Conservation (phyloP, 1,284 basidiomycete species). For the Heterobasidion parviporum region DNA sequence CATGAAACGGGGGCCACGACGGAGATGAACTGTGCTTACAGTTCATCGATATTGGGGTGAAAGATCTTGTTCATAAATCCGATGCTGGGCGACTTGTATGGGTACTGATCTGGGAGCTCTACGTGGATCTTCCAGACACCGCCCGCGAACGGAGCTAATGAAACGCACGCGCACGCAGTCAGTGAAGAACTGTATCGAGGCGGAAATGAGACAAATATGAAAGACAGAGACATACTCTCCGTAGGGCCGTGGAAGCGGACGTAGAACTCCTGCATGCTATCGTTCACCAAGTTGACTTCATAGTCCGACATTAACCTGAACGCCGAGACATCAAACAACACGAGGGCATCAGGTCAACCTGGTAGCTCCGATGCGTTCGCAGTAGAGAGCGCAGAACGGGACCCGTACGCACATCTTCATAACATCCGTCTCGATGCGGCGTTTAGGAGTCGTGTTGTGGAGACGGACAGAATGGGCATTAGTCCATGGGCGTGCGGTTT, state of each 20-base stretch:
- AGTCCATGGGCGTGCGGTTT: neutral
- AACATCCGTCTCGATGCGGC: conserved; percentile 97
- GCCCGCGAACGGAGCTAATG: conserved; percentile 87
- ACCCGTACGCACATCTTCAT: conserved; percentile 86
- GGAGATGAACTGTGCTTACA: conserved; percentile 36
- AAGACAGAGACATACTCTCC: conserved; percentile 70
- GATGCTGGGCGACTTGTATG: conserved; percentile 97
- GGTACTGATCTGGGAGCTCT: conserved; percentile 98
- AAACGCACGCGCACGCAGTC: conserved; percentile 6
- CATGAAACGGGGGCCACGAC: neutral
- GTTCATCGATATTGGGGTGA: conserved; percentile 96
- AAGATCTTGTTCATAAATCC: conserved; percentile 99
- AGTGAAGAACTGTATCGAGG: neutral
- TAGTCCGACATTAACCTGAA: conserved; percentile 94
- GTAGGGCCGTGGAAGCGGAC: conserved; percentile 91
- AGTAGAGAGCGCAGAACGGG: neutral
- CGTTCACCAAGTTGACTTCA: conserved; percentile 94
- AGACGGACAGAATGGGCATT: neutral
- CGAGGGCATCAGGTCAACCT: neutral
- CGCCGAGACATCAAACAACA: neutral
- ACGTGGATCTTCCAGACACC: conserved; percentile 99
- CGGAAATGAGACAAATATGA: no score
- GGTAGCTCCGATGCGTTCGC: neutral
- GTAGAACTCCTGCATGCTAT: conserved; percentile 98
- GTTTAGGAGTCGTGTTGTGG: conserved; percentile 65